These are phyloP conservation scores for Austropuccinia psidii DNA, from an alignment of 1,284 basidiomycete species.

Conservation along the genomic window DNA sequence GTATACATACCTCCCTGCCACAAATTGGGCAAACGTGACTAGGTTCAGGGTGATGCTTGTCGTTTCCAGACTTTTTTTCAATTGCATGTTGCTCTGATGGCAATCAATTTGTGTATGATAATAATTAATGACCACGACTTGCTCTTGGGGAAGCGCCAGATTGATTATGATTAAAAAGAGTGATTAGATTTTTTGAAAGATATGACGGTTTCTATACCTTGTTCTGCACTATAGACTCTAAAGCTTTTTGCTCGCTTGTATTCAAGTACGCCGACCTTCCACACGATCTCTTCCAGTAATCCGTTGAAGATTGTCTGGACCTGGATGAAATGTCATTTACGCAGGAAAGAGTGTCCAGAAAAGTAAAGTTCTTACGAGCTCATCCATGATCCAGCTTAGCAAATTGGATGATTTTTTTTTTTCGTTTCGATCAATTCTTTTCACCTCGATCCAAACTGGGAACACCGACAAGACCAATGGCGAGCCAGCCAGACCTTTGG, in stretches of 20 bases:
- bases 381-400: too few species aligned
- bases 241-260: slow-evolving; percentile 21
- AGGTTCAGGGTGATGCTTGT: neutral
- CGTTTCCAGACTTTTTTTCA: slow-evolving; percentile 17
- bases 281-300: slow-evolving; percentile 23
- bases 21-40: slow-evolving; percentile 25
- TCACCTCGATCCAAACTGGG: too few species aligned
- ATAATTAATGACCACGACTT: neutral
- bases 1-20: slow-evolving; percentile 2
- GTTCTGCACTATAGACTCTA: neutral
- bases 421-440: too few species aligned
- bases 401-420: too few species aligned
- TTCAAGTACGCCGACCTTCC: slow-evolving; percentile 23
- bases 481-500: too few species aligned
- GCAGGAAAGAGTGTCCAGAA: too few species aligned
- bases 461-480: too few species aligned
- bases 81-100: neutral
- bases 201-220: neutral
- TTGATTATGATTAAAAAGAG: neutral
- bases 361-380: too few species aligned
- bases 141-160: neutral
- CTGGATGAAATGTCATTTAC: too few species aligned
- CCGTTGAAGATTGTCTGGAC: slow-evolving; percentile 6
- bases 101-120: neutral
- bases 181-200: too few species aligned